Evolutionary conservation across 345 rosid species (phyloP), one percentile per base, ranked within the genome.

Genomic region (Salix caprea): DNA sequence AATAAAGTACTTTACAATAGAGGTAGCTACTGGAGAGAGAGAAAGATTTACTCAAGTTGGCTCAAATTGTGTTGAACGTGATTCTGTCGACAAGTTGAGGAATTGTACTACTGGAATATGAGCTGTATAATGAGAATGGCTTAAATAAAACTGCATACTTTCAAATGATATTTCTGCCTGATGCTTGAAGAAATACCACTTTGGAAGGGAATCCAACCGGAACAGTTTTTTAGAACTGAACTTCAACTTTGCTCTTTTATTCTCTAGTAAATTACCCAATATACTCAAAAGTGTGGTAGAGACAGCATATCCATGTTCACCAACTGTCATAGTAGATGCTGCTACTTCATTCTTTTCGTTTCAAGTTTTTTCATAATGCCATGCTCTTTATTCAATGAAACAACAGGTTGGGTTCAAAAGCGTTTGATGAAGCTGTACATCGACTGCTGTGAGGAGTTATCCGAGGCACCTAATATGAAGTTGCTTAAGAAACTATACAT

Each of bases 341-440:
- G 34, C n/a, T 23, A 2, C 16, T 52, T 15, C 10, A 67, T 68
- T 73, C 69, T 56, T 68, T 46, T 16, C 37, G 34, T 60, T 19
- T 24, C 50, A 65, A 19, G 9, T 48, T 5, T 65, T 40, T 54
- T 70, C 61, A 32, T 66, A 36, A 24, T 64, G 10, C 32, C 23
- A 5, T 18, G 34, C 2, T 56, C 37, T 30, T 52, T 48, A 14
- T 80, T 84, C 18, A 46, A 77, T 46, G 50, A 46, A 46, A 46
- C 5, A 46, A 46, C 84, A 92, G 99, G 97, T 54, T 96, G 97
- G 99, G 87, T 93, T 73, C 99, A 90, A 85, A 96, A 96, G 87
- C 94, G 94, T 70, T 79, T 96, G 85, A 91, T 93, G 90, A 91
- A 90, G 82, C 78, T 90, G 54, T 96, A 93, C 72, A 87, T 92